Percentiles rank a stretch among this genome's conserved stretches.
Conservation (phyloP, 768 basidiomycete genomes). For the Boletus subparvulus region DNA sequence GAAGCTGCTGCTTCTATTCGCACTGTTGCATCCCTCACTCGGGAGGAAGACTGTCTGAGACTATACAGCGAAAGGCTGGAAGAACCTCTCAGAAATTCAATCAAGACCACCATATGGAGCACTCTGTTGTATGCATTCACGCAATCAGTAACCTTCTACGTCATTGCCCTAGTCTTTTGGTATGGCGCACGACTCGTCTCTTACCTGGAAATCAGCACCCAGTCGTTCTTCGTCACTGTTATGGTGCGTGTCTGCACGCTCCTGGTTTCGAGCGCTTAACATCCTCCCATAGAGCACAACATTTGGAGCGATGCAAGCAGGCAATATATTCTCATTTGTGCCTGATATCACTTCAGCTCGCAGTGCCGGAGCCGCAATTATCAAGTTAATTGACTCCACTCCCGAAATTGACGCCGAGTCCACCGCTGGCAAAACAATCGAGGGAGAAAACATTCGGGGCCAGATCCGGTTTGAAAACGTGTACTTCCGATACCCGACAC, state of each 20-base stretch:
- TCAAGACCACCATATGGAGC: constrained; percentile 62
- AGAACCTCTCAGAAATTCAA: constrained; percentile 63
- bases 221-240: constrained; percentile 79
- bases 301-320: constrained; percentile 85
- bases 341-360: too few relatives aligned
- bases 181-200: constrained; percentile 68
- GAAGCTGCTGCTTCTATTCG: constrained; percentile 89
- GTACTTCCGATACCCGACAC: constrained; percentile 88
- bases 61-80: constrained; percentile 72
- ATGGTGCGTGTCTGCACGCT: constrained; percentile 50
- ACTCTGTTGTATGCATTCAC: constrained; percentile 70
- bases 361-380: too few relatives aligned
- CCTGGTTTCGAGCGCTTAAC: neutral
- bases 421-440: constrained; percentile 54
- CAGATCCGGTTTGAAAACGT: constrained; percentile 77
- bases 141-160: constrained; percentile 73
- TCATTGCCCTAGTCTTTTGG: constrained; percentile 85
- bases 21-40: constrained; percentile 85
- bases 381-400: constrained; percentile 66
- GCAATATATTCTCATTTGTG: constrained; percentile 81
- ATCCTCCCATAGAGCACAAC: constrained; percentile 51
- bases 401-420: constrained; percentile 84
- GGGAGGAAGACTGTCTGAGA: constrained; percentile 77
- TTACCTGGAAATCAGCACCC: constrained; percentile 49
- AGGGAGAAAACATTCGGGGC: constrained; percentile 47